These are phyloP conservation scores for Plasmodium relictum DNA, from an alignment of 169 alveolate species.

Conservation along the genomic window DNA sequence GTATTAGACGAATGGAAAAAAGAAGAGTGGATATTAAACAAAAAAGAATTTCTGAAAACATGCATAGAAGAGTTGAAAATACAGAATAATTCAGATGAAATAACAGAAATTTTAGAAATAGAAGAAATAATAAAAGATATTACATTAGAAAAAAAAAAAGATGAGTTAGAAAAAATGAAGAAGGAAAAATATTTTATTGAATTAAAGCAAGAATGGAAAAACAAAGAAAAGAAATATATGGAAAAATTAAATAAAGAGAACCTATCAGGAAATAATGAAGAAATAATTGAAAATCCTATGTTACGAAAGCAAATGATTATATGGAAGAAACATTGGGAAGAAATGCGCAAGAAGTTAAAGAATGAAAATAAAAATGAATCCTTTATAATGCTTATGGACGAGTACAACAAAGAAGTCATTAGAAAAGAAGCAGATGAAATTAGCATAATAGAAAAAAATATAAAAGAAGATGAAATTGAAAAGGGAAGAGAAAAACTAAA, in stretches of 20 bases:
- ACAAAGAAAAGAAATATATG: neutral
- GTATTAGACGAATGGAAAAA: slow-evolving; percentile 3
- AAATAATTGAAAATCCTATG: neutral
- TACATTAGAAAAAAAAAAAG: neutral
- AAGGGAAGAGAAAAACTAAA: neutral
- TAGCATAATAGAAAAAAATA: too few species aligned
- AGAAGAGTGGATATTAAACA: neutral
- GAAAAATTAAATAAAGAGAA: neutral
- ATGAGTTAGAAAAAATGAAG: neutral
- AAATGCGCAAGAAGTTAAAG: neutral
- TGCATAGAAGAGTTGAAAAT: neutral
- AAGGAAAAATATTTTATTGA: neutral
- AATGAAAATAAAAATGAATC: neutral
- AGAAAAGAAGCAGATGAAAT: neutral
- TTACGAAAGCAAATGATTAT: neutral
- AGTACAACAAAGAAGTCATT: neutral
- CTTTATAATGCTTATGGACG: neutral
- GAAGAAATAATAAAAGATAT: neutral
- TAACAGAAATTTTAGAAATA: neutral
- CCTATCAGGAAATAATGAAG: neutral
- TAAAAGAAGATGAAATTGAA: neutral
- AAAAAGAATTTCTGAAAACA: neutral
- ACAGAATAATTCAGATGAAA: neutral
- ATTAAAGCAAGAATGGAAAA: slow-evolving; percentile 5
- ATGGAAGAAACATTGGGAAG: slow-evolving; percentile 7